Evolutionary conservation across 768 basidiomycete genomes (phyloP), one percentile per base, ranked within the genome.

Genomic region (Pleurotus eryngii): DNA sequence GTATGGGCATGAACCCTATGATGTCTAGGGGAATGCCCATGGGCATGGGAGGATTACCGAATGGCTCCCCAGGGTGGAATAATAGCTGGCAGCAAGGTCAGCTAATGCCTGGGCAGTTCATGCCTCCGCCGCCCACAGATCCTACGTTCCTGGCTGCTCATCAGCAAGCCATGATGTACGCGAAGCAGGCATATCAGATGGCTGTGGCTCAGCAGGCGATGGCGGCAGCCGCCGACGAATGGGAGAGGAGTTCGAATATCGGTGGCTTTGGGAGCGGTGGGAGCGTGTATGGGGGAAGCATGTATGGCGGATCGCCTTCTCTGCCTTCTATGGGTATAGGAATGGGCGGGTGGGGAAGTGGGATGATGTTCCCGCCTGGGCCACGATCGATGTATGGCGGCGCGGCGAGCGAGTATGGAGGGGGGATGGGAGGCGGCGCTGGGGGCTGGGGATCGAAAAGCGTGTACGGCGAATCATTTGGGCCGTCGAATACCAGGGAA

Each of bases 131-230:
- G 51, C 77, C 72, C 58, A 66, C 77, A 5, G 87, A 91, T 61
- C 82, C 85, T 15, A 70, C 68, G 17, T 84, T 82, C 67, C 61
- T 90, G 27, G 84, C 78, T 4, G 91, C 90, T 15, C 92, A 95
- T 68, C 92, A 94, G 67, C 90, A 91, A 57, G 92, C 92, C 2
- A 90, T 95, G 82, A 74, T 91, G 74, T 72, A 79, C 56, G 92
- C 92, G 53, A 94, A 94, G 70, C 92, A 94, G 69, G 85, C 92
- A 3, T 95, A 92, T 66, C 92, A 94, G 70, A 84, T 89, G 76
- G 89, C 92, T 2, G 88, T 95, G 43, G 92, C 92, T 4, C 92
- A 92, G 69, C 92, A 94, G 62, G 92, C 92, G 4, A 87, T 93
- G 81, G 87, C 85, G 6, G 84, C 86, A 6, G 92, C 92, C n/a